phyloP scores from a whole-genome alignment of 495 filamentous ascomycete genomes.

The Sordaria brevicollis region DNA sequence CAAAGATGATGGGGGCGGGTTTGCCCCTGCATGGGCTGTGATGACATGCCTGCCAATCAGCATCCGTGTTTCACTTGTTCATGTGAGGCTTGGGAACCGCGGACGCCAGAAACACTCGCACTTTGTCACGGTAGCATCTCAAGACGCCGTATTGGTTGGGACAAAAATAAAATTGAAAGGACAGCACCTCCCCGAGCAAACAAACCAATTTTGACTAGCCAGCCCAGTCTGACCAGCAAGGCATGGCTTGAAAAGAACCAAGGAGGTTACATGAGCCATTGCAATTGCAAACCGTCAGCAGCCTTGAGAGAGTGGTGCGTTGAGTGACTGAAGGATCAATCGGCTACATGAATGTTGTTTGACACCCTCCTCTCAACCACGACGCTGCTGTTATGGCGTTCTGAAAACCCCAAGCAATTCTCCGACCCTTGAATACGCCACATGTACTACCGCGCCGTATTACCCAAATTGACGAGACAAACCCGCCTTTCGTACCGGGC shows the following conservation, averaged over 20 bases:
- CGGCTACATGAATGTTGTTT: background rate
- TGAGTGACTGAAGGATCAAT: background rate
- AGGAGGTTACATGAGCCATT: background rate
- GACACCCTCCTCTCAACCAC: background rate
- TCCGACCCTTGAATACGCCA: background rate
- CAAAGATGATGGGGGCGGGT: background rate
- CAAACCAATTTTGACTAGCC: background rate
- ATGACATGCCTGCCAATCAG: background rate
- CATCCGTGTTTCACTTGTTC: background rate
- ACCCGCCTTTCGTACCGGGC: background rate
- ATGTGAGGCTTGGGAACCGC: background rate
- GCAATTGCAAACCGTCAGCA: background rate
- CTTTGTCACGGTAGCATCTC: background rate
- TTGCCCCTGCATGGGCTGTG: background rate
- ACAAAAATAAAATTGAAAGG: background rate
- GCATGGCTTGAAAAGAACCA: background rate
- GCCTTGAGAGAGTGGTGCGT: background rate
- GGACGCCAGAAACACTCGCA: background rate
- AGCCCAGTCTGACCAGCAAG: background rate
- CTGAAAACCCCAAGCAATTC: background rate
- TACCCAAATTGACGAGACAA: background rate
- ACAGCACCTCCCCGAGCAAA: background rate
- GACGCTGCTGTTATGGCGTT: too few relatives aligned
- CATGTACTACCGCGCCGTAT: background rate
- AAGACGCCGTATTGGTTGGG: background rate